phyloP scores from a whole-genome alignment of 2,329 filamentous ascomycete genomes.

The Ambrosiella cleistominuta region DNA sequence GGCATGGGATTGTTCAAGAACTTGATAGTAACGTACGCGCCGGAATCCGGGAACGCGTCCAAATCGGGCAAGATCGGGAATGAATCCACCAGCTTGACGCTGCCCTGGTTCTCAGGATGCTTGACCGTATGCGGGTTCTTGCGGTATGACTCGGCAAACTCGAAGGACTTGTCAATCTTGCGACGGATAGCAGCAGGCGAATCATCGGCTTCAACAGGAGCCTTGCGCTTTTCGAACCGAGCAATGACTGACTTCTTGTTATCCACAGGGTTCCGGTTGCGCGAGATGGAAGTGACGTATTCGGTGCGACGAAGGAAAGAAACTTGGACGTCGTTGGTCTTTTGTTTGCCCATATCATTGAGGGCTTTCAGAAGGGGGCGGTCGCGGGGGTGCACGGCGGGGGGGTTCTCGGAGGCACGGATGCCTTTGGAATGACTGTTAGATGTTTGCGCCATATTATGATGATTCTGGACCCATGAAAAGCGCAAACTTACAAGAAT shows the following conservation, averaged over 20 bases:
- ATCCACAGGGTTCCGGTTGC: constrained; percentile 15
- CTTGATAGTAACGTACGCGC: constrained; percentile 52
- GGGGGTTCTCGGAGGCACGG: constrained; percentile 54
- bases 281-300: constrained; percentile 58
- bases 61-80: constrained; percentile 47
- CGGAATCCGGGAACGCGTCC: constrained; percentile 51
- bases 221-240: constrained; percentile 22
- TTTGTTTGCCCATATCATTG: constrained; percentile 68
- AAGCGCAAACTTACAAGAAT: constrained; percentile 52
- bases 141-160: constrained; percentile 33
- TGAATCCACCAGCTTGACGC: constrained; percentile 38
- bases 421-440: constrained; percentile 40
- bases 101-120: constrained; percentile 39
- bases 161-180: constrained; percentile 48
- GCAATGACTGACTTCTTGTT: constrained; percentile 17
- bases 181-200: constrained; percentile 49
- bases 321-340: constrained; percentile 57
- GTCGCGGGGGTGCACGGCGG: constrained; percentile 66
- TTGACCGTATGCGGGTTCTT: constrained; percentile 36
- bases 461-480: not conserved
- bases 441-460: not conserved
- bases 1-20: constrained; percentile 48
- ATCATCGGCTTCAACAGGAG: constrained; percentile 42
- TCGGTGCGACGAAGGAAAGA: constrained; percentile 93
- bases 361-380: constrained; percentile 68